Base-by-base conservation (phyloP, 2,329 filamentous ascomycete genomes). In the Exophiala phaeomuriformis region DNA sequence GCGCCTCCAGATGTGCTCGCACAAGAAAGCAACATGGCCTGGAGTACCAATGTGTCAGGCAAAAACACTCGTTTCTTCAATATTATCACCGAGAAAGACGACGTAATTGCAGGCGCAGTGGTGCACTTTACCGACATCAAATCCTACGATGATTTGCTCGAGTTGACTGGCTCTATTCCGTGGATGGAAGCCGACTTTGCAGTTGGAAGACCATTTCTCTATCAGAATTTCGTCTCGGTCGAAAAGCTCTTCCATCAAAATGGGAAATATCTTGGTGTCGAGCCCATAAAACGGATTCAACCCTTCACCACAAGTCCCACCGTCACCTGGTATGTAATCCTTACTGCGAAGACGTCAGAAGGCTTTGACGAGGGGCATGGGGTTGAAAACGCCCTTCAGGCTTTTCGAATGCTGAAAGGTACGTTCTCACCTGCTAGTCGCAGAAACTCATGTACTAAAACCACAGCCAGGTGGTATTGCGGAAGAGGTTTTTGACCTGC, bases 21-120 rank as follows among this genome's bases (percentile, higher is more conserved):
- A 40, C 10, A 49, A 29, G 47, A 49, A 41, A 49, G n/a, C 28
- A 41, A 49, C 6, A 9, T 49, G 36, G 47, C 47, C 29, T 49
- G 47, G 47, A 49, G 47, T 6, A 29, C 47, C 8, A 49, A 49
- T 30, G 47, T 49, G 9, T 28, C n/a, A 27, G 29, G 12, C 19
- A 49, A 29, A 30, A 49, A 49, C 27, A 49, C 47, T 12, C 33
- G 47, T n/a, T 49, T 49, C 12, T 49, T 49, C 29, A 49, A 28
- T n/a, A 36, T 49, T 3, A 49, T 49, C 36, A 27, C 10, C 19
- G 47, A 49, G 19, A 36, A 40, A 9, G 29, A 41, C 36, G 47
- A 37, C 30, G 47, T 40, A 9, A 41, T 49, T 30, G 47, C 47
- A 41, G 47, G 47, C n/a, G 47, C 47, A 19, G 47, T 49, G 47